phyloP scores from a whole-genome alignment of 1,139 yeast genomes.

The Hyphopichia fennica region DNA sequence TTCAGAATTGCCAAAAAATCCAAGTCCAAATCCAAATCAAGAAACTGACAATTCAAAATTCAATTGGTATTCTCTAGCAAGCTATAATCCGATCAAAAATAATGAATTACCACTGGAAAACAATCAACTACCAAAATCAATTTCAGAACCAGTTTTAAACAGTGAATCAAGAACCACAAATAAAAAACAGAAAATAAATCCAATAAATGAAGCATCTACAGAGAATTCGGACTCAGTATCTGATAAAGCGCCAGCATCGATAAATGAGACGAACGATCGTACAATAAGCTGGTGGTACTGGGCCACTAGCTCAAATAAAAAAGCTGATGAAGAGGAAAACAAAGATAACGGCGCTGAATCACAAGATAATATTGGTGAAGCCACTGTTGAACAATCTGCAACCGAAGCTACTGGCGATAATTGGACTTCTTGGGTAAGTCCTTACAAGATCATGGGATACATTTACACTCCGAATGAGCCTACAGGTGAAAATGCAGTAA shows the following conservation, averaged over 20 bases:
- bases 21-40: too few relatives aligned
- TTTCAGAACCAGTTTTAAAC: too few relatives aligned
- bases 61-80: neutral
- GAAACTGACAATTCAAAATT: neutral
- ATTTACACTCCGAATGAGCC: neutral
- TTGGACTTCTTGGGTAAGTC: neutral
- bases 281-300: slow-evolving; percentile 3
- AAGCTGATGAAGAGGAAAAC: neutral
- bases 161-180: too few relatives aligned
- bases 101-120: too few relatives aligned
- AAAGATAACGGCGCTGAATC: neutral
- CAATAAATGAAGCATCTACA: neutral
- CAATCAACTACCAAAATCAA: too few relatives aligned
- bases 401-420: neutral
- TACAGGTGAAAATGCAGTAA: too few relatives aligned
- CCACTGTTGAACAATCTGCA: neutral
- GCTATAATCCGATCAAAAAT: neutral
- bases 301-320: neutral
- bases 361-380: slow-evolving; percentile 3
- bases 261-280: neutral
- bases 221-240: neutral
- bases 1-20: too few relatives aligned
- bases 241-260: neutral
- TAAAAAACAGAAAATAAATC: too few relatives aligned
- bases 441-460: neutral